phyloP scores from a whole-genome alignment of 345 rosid species.

The Bruguiera gymnorhiza region DNA sequence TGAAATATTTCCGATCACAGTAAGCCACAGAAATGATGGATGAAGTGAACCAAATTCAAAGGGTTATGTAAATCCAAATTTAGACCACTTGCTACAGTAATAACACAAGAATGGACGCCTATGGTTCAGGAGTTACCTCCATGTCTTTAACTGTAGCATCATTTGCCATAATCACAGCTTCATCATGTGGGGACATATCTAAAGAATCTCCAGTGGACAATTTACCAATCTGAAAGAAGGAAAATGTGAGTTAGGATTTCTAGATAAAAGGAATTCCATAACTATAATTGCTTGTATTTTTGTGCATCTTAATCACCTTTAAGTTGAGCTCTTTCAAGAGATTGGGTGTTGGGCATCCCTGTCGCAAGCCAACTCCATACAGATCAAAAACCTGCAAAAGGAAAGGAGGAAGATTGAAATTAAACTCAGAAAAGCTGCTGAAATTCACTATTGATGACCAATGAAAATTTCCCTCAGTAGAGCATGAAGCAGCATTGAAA shows the following conservation, averaged over 20 bases:
- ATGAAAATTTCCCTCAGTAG: not conserved
- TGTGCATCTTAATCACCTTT: constrained; percentile 46
- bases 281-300: too few relatives aligned
- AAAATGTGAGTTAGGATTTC: not conserved
- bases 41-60: too few relatives aligned
- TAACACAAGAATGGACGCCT: too few relatives aligned
- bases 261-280: too few relatives aligned
- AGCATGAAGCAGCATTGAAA: not conserved
- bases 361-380: constrained; percentile 74
- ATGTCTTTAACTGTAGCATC: constrained; percentile 87
- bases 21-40: too few relatives aligned
- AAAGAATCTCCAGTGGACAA: constrained; percentile 95
- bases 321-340: constrained; percentile 63
- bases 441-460: not conserved
- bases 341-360: constrained; percentile 58
- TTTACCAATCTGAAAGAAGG: constrained; percentile 56
- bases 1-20: not conserved
- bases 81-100: too few relatives aligned
- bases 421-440: not conserved
- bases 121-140: constrained; percentile 55
- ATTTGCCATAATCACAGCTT: constrained; percentile 64
- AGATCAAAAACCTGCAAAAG: constrained; percentile 65
- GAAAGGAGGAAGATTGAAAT: constrained; percentile 7
- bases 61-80: too few relatives aligned
- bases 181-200: constrained; percentile 75